Evolutionary conservation across 768 basidiomycete genomes (phyloP).

Genomic region (Rhizopogon rudus): DNA sequence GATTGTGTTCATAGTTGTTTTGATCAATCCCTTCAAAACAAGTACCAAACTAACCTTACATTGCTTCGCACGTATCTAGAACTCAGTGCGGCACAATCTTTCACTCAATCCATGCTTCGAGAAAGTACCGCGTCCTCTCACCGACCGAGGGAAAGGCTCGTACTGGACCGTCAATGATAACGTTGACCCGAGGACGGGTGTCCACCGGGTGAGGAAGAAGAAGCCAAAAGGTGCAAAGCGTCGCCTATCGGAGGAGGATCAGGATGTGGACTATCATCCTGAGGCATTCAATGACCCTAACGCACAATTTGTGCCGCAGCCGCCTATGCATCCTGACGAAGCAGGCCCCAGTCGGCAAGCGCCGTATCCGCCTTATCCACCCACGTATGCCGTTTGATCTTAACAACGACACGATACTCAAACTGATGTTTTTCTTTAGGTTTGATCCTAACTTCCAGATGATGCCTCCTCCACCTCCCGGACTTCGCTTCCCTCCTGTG

Average conservation of each 20-base stretch:
- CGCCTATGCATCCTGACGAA: conserved; percentile 55
- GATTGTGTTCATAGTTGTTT: conserved; percentile 58
- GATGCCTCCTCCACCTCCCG: conserved; percentile 45
- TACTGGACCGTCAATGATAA: conserved; percentile 93
- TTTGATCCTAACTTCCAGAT: conserved; percentile 72
- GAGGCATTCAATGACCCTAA: conserved; percentile 51
- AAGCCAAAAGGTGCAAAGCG: conserved; percentile 57
- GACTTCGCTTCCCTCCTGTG: conserved; percentile 64
- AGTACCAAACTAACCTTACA: conserved; percentile 19
- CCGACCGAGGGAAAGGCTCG: conserved; percentile 86
- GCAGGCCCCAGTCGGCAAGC: conserved; percentile 54
- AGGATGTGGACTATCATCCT: conserved; percentile 62
- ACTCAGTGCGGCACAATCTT: conserved; percentile 87
- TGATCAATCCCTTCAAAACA: conserved; percentile 28
- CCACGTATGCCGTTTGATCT: conserved; percentile 32
- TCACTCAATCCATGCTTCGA: conserved; percentile 90
- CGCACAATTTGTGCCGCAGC: conserved; percentile 47
- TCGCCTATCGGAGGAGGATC: conserved; percentile 48
- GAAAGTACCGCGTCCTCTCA: conserved; percentile 87
- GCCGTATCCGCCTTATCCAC: conserved; percentile 58
- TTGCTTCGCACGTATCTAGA: conserved; percentile 38
- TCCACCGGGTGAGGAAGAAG: conserved; percentile 86
- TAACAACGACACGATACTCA: neutral
- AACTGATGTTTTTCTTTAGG: conserved; percentile 30
- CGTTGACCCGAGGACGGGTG: conserved; percentile 84